Evolutionary conservation across 169 alveolate genomes (phyloP).

Genomic region (Cryptosporidium sp.): DNA sequence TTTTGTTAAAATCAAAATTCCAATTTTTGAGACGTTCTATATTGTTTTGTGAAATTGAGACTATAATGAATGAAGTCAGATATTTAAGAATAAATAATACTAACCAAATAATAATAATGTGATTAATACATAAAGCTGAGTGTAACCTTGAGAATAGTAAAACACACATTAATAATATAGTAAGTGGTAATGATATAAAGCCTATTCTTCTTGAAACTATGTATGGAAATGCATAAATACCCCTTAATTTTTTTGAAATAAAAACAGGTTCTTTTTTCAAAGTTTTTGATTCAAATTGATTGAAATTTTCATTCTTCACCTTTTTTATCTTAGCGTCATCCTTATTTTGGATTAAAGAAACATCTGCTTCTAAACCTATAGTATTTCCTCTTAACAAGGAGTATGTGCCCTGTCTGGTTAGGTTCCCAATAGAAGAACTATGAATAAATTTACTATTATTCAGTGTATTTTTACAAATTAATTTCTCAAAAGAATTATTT

Average conservation of each 20-base stretch:
- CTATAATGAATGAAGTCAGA: constrained; percentile 43
- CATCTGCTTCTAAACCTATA: constrained; percentile 63
- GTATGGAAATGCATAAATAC: constrained; percentile 71
- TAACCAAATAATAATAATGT: constrained; percentile 58
- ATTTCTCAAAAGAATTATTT: neutral
- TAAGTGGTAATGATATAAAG: constrained; percentile 63
- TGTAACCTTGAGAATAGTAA: constrained; percentile 41
- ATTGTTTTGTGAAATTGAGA: constrained; percentile 48
- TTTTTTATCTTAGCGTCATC: constrained; percentile 32
- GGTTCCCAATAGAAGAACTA: neutral
- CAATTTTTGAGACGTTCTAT: constrained; percentile 51
- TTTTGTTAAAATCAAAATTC: constrained; percentile 65
- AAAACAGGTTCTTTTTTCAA: constrained; percentile 1
- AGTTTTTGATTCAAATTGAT: neutral
- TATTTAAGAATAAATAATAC: constrained; percentile 38
- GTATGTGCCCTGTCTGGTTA: constrained; percentile 26
- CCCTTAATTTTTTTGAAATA: constrained; percentile 52
- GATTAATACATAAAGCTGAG: constrained; percentile 44
- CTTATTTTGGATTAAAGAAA: constrained; percentile 41
- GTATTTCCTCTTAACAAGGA: constrained; percentile 37
- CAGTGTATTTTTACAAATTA: neutral
- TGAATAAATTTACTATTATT: neutral
- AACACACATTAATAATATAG: constrained; percentile 61
- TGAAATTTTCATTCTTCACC: neutral
- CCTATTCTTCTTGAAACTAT: constrained; percentile 67